phyloP scores from a whole-genome alignment of 257 asterid genomes.

The Solanum ossicruentum region DNA sequence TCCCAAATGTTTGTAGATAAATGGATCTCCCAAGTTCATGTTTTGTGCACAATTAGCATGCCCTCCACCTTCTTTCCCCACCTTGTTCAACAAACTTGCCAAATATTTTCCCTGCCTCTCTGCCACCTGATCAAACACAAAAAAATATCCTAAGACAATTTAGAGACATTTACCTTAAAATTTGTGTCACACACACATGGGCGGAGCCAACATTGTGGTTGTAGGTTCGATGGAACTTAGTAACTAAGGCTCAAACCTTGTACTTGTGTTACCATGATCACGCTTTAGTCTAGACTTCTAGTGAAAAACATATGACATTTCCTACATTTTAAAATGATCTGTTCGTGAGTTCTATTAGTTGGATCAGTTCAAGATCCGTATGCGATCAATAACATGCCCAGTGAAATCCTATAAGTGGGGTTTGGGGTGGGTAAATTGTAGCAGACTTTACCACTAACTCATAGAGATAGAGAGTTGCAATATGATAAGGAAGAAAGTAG shows the following conservation, averaged over 20 bases:
- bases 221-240: not conserved
- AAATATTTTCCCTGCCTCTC: slow-evolving; percentile 89
- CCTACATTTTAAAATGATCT: no score
- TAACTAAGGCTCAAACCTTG: not conserved
- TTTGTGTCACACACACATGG: not conserved
- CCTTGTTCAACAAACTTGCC: slow-evolving; percentile 40
- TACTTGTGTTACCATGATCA: not conserved
- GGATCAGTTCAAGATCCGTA: no score
- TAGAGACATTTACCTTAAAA: not conserved
- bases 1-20: slow-evolving; percentile 77
- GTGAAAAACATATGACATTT: no score
- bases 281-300: no score
- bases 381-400: no score
- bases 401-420: no score
- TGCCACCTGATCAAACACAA: slow-evolving; percentile 50
- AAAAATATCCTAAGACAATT: not conserved
- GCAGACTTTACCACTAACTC: no score
- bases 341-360: no score
- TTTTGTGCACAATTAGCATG: slow-evolving; percentile 46
- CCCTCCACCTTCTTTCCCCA: slow-evolving; percentile 76
- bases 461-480: no score
- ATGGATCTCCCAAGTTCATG: slow-evolving; percentile 43
- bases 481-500: no score
- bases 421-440: no score
- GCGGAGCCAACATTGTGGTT: not conserved